Evolutionary conservation across 2,329 filamentous ascomycete genomes (phyloP).

Genomic region (Fusarium sp.): DNA sequence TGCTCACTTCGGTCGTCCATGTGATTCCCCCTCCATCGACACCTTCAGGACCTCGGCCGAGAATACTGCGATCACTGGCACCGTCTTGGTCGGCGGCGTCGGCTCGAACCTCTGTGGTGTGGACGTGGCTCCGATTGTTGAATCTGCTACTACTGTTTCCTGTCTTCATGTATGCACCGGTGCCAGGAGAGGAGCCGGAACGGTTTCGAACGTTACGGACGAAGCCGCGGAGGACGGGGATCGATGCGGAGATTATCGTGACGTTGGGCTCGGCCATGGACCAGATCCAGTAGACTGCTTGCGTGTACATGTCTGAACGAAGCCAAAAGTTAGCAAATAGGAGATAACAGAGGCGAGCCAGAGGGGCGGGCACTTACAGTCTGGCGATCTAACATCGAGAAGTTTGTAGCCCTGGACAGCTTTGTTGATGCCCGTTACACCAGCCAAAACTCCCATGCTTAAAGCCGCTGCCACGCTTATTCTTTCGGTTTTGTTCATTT

Average conservation of each 20-base stretch:
- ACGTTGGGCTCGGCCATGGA: slow-evolving; percentile 16
- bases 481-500: slow-evolving; percentile 2
- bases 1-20: slow-evolving; percentile 5
- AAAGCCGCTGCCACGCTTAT: slow-evolving; percentile 2
- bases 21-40: not conserved
- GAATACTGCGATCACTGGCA: not conserved
- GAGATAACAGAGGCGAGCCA: no score
- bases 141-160: not conserved
- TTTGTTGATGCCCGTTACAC: not conserved
- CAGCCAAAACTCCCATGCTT: not conserved
- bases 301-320: slow-evolving; percentile 1
- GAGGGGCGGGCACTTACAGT: not conserved
- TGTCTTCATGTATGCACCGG: slow-evolving; percentile 1
- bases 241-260: slow-evolving; percentile 4
- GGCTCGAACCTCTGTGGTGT: not conserved
- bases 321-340: not conserved
- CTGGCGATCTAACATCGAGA: not conserved
- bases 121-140: not conserved
- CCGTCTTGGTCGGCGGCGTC: not conserved
- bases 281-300: slow-evolving; percentile 14
- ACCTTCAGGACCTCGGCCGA: not conserved
- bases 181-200: not conserved
- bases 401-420: not conserved
- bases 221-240: slow-evolving; percentile 10
- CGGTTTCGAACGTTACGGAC: slow-evolving; percentile 1